Evolutionary conservation across 345 rosid genomes (phyloP).

Genomic region (Leavenworthia alabamica): DNA sequence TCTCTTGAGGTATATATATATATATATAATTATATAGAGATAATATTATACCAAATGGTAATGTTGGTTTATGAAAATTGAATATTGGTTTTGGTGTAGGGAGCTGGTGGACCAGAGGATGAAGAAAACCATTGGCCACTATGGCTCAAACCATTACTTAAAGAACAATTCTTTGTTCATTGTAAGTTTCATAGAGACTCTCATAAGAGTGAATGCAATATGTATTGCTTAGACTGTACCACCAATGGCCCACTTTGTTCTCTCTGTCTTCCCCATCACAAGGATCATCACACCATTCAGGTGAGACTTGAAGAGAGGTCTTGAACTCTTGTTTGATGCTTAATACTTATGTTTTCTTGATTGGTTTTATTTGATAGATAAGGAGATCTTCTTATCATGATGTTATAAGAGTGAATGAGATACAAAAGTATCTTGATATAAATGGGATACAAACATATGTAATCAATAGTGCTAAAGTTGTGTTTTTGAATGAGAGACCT

Average conservation of each 20-base stretch:
- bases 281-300: conserved; percentile 79
- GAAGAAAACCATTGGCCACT: conserved; percentile 67
- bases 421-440: conserved; percentile 80
- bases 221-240: conserved; percentile 92
- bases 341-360: too few relatives aligned
- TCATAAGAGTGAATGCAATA: conserved; percentile 93
- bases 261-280: conserved; percentile 66
- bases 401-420: conserved; percentile 91
- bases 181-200: conserved; percentile 81
- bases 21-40: too few relatives aligned
- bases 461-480: conserved; percentile 93
- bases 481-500: conserved; percentile 92
- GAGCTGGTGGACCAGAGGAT: conserved; percentile 68
- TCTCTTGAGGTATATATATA: conserved; percentile 8
- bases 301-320: conserved; percentile 39
- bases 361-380: conserved; percentile 61
- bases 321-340: neutral
- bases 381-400: conserved; percentile 99
- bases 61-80: neutral
- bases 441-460: conserved; percentile 92
- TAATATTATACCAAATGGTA: neutral
- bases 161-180: conserved; percentile 77
- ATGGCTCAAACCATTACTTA: conserved; percentile 73
- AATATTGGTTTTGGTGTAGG: conserved; percentile 27
- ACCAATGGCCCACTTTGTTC: conserved; percentile 76